Base-by-base conservation (phyloP, 2,329 filamentous ascomycete species). In the Curvularia hawaiiensis region DNA sequence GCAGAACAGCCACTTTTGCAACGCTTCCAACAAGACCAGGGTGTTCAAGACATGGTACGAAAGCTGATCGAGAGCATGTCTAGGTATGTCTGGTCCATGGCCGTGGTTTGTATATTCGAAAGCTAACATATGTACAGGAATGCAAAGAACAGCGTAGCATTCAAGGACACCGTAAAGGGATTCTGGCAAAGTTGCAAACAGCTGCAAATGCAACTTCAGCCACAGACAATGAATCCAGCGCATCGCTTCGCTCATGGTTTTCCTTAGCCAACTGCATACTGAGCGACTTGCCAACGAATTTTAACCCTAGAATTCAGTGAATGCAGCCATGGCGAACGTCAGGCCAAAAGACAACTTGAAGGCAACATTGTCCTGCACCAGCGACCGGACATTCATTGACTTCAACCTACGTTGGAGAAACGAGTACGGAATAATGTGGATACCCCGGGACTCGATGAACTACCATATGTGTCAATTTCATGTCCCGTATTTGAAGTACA, bases 291-390 rank as follows among this genome's bases (percentile, higher is more conserved):
- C 26, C 22, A 39, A 35, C 11, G 30, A n/a, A n/a, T 24, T 18
- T 22, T 10, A 28, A 38, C 2, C 16, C 35, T 65, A 86, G 56
- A 88, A 82, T 50, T 79, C 75, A 68, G 82, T 82, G 81, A 90
- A 89, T 3, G 84, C 86, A 48, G 89, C 88, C 69, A 92, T 76
- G 26, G 88, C 84, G 77, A 92, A 92, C 28, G 90, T 89, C 41
- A 85, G 69, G n/a, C 87, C 85, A 73, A 93, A 92, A 3, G 88
- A 86, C 22, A 88, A 72, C 70, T 88, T 89, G 71, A 90, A 89
- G 18, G 84, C 84, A 2, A 85, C 82, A 64, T 87, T 84, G 59
- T 83, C 80, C 65, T 83, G 80, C 52, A 88, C 75, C 45, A 82
- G 78, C 4, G 79, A 80, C 45, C 79, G 74, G 20, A 86, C 58